phyloP scores from a whole-genome alignment of 192 early-diverging fungal genomes.

The Linnemannia schmuckeri region DNA sequence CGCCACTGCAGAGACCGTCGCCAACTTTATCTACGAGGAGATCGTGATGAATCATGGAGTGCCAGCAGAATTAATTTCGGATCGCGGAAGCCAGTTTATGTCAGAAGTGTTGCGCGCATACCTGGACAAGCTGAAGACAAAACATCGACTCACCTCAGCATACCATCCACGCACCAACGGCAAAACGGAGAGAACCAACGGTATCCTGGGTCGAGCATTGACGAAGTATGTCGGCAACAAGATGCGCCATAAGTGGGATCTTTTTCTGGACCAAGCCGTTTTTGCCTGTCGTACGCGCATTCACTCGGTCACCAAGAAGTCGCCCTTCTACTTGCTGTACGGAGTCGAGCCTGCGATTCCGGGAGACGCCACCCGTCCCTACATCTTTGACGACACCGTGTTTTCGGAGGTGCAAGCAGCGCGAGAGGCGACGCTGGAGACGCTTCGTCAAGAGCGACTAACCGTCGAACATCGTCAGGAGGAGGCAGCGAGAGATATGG shows the following conservation, averaged over 20 bases:
- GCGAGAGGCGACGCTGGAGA: slow-evolving; percentile 2
- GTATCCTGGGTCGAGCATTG: not conserved
- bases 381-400: slow-evolving; percentile 2
- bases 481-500: not conserved
- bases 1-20: slow-evolving; percentile 25
- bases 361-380: slow-evolving; percentile 13
- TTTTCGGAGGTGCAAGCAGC: not conserved
- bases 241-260: slow-evolving; percentile 28
- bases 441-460: not conserved
- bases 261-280: slow-evolving; percentile 22
- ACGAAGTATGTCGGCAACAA: slow-evolving; percentile 6
- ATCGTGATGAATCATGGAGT: slow-evolving; percentile 38
- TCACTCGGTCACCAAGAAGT: slow-evolving; percentile 23
- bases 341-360: slow-evolving; percentile 24
- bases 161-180: slow-evolving; percentile 35
- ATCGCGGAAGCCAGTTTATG: slow-evolving; percentile 35
- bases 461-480: not conserved
- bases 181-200: slow-evolving; percentile 18
- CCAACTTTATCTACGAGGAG: slow-evolving; percentile 48
- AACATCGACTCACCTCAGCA: slow-evolving; percentile 25
- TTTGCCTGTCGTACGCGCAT: slow-evolving; percentile 35
- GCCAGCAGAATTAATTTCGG: slow-evolving; percentile 18
- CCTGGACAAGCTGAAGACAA: slow-evolving; percentile 13
- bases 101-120: slow-evolving; percentile 6
- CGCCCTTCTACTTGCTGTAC: slow-evolving; percentile 36